Evolutionary conservation across 331 rosid species (phyloP).

Genomic region (Ulmus americana): DNA sequence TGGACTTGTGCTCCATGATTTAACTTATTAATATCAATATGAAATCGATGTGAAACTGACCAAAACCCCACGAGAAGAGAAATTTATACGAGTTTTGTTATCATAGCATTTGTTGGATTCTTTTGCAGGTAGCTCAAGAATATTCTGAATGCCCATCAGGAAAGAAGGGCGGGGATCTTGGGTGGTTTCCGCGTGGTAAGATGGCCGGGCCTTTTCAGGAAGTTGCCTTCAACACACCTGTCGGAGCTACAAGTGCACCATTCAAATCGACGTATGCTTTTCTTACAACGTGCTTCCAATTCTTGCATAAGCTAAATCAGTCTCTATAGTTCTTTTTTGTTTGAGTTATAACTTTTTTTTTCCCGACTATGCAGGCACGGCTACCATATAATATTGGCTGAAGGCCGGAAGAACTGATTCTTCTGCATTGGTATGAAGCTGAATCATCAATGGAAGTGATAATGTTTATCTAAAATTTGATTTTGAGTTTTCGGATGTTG

Average conservation of each 20-base stretch:
- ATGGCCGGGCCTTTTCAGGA: slow-evolving; percentile 96
- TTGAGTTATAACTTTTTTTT: not conserved
- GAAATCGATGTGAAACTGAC: not conserved
- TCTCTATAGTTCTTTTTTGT: not conserved
- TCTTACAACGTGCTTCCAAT: not conserved
- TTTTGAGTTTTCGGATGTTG: slow-evolving; percentile 19
- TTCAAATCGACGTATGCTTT: slow-evolving; percentile 75
- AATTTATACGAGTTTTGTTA: not conserved
- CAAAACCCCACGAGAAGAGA: not conserved
- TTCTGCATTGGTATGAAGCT: slow-evolving; percentile 12
- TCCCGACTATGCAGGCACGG: slow-evolving; percentile 36
- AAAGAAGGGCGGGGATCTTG: slow-evolving; percentile 90
- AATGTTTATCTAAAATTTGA: not conserved
- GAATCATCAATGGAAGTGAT: slow-evolving; percentile 14
- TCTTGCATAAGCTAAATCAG: not conserved
- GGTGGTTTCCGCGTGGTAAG: slow-evolving; percentile 94
- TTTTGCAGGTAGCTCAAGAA: slow-evolving; percentile 61
- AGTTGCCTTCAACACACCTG: slow-evolving; percentile 62
- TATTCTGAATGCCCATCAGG: slow-evolving; percentile 90
- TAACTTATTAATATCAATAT: no score
- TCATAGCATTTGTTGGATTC: not conserved
- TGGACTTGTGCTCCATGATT: no score
- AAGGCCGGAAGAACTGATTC: slow-evolving; percentile 49
- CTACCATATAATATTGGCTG: slow-evolving; percentile 40
- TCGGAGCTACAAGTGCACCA: slow-evolving; percentile 76